These are phyloP conservation scores for Mucor indicus DNA, from an alignment of 371 early-diverging fungal species.

Conservation along the genomic window DNA sequence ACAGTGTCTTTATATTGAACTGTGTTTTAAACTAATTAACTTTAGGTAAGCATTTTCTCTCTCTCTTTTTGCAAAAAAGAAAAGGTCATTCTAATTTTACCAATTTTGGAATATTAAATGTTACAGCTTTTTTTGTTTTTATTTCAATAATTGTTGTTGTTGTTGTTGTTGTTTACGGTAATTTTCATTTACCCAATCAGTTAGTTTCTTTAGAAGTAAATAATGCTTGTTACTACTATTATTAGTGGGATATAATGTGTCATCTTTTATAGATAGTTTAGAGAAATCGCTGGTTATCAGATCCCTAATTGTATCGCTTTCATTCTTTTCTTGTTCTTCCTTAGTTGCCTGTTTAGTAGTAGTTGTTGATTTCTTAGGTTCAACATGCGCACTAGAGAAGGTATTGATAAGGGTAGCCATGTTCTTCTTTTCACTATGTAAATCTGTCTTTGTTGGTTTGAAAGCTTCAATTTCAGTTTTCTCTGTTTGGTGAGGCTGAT, in stretches of 20 bases:
- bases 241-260: slow-evolving; percentile 11
- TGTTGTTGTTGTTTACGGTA: slow-evolving; percentile 2
- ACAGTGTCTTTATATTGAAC: no score
- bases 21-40: no score
- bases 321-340: background rate
- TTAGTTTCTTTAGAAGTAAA: slow-evolving; percentile 12
- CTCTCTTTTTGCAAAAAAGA: no score
- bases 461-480: slow-evolving; percentile 20
- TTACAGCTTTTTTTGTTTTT: background rate
- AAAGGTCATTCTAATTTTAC: no score
- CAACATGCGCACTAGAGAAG: slow-evolving; percentile 14
- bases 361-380: background rate
- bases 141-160: background rate
- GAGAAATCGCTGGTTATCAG: slow-evolving; percentile 17
- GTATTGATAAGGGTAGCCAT: slow-evolving; percentile 32
- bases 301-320: slow-evolving; percentile 6
- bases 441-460: slow-evolving; percentile 20
- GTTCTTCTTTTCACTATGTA: slow-evolving; percentile 31
- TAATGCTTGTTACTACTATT: background rate
- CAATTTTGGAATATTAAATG: no score
- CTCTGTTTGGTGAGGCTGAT: slow-evolving; percentile 6
- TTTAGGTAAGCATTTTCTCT: no score
- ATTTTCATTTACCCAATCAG: slow-evolving; percentile 18
- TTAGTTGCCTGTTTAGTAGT: background rate
- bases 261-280: slow-evolving; percentile 10